Evolutionary conservation across 1,284 basidiomycete genomes (phyloP), one percentile per base, ranked within the genome.

Genomic region (Leccinum discolor): DNA sequence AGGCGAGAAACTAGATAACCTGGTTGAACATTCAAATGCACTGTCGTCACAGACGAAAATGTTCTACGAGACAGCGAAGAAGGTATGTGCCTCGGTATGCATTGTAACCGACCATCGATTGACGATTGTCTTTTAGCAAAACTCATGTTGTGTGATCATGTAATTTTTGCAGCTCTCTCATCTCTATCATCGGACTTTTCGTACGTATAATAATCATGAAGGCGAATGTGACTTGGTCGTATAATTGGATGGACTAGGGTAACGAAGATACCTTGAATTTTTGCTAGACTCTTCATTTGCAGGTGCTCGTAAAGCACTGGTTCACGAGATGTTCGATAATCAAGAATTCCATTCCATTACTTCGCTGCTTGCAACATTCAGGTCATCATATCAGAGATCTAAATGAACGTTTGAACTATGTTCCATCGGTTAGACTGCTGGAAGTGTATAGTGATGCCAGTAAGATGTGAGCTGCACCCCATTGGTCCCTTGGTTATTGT

Each of bases 1-100:
- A 40, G 98, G 98, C 52, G 97, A 99, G 86, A 98, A 96, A 80
- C 86, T 99, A 59, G 97, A 99, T 79, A 96, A 96, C 78, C 84
- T 99, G 21, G 97, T 99, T 3, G 97, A 99, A 73, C 88, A 96
- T 62, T 98, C 96, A 58, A 94, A 95, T 69, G 92, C 93, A 5
- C 82, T 99, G 52, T 96, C 94, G 32, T 83, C 89, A 32, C 94
- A 96, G 81, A 94, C 89, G 82, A 98, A 98, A 87, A 92, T 93
- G 87, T 96, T 97, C 76, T 94, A 94, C 82, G 95, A 95, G 86
- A 95, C 94, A 5, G 92, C 93, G 3, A 95, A 94, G 86, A 95
- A 95, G 87, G 93, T 93, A 66, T 59, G 85, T 75, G 10, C 29
- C 42, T 63, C 11, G 5, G 57, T n/a, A 60, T 60, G 8, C 21